Base-by-base conservation (phyloP, 495 filamentous ascomycete species). In the Talaromyces stipitatus region DNA sequence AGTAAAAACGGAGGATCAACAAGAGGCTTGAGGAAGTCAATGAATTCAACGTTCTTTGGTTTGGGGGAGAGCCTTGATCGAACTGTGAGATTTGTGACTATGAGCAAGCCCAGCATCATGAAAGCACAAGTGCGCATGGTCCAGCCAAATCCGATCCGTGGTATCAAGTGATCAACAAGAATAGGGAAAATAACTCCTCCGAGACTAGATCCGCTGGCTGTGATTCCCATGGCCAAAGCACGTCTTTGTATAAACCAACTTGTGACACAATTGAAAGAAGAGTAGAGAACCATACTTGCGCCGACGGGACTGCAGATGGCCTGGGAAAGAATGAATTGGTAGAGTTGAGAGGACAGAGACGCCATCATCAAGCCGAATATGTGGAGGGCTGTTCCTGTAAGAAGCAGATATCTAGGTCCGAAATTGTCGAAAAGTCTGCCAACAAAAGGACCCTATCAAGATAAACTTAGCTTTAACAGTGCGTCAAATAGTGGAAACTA, bases 331-430 rank as follows among this genome's bases (percentile, higher is more conserved):
- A 81, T 30, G 26, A 80, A 64, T 56, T 81, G 77, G 58, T 72
- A 81, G 61, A 81, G 81, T 12, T 68, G 57, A 0, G 56, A 62
- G 27, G 62, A 70, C 14, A 79, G 55, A 18, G 77, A 82, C 4
- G 86, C 78, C 84, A 91, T 86, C 85, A 90, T 89, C 7, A 90
- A 65, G 3, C 85, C 86, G 58, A 89, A 84, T 50, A 85, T 71
- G 60, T 89, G 84, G 29, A 85, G 60, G 33, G 86, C 66, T 7
- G 81, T 81, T 4, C 88, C 88, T 1, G 71, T 65, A 0, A 54
- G 22, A 2, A 54, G 30, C 73, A 86, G 41, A 23, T 23, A 46
- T 10, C 41, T n/a, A 1, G 41, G 41, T 4, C 18, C 41, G 22
- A 20, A 12, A 10, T 9, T 10, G 22, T 46, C 41, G 16, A 20